phyloP scores from a whole-genome alignment of 2,329 filamentous ascomycete species.

The Verticillium nubilum region DNA sequence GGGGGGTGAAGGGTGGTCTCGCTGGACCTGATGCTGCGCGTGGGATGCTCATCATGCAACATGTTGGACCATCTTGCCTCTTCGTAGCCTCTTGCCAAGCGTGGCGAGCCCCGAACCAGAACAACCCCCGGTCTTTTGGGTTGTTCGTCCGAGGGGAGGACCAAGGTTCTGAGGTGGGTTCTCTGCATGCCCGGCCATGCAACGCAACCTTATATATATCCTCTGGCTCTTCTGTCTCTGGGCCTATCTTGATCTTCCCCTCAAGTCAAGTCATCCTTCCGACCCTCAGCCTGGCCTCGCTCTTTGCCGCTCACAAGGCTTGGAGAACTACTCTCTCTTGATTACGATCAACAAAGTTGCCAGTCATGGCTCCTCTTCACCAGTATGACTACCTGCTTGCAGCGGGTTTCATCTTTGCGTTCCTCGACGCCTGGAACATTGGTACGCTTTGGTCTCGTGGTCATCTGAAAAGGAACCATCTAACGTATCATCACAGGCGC shows the following conservation, averaged over 20 bases:
- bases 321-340: not conserved
- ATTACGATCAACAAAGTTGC: not conserved
- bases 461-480: not conserved
- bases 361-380: conserved; percentile 24
- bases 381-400: conserved; percentile 61
- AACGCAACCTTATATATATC: not conserved
- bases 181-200: not conserved
- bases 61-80: not conserved
- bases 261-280: not conserved
- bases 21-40: not conserved
- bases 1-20: not conserved
- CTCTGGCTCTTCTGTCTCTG: not conserved
- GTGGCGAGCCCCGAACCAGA: not conserved
- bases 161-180: not conserved
- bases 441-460: conserved; percentile 26
- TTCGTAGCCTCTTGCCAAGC: not conserved
- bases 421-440: conserved; percentile 63
- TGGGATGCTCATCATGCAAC: not conserved
- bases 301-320: not conserved
- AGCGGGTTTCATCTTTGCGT: conserved; percentile 59
- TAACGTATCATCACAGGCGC: conserved; percentile 9
- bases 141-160: not conserved
- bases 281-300: not conserved
- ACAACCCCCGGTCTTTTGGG: not conserved
- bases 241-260: not conserved